These are phyloP conservation scores for Clathrus columnatus DNA, from an alignment of 768 basidiomycete genomes.

Conservation along the genomic window DNA sequence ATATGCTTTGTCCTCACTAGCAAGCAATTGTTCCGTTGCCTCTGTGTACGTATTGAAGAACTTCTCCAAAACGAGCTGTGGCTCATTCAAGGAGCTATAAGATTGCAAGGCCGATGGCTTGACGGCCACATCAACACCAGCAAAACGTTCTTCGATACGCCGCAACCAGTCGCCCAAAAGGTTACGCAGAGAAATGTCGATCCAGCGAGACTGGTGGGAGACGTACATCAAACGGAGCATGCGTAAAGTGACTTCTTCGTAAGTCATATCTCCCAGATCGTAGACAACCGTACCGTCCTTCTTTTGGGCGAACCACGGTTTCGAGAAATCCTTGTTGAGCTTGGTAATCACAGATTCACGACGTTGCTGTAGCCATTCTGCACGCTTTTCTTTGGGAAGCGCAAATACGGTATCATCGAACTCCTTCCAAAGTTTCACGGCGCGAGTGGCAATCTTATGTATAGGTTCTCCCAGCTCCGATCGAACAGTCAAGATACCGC, in stretches of 20 bases:
- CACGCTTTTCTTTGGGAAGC: conserved; percentile 91
- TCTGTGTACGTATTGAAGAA: conserved; percentile 85
- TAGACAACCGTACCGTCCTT: conserved; percentile 78
- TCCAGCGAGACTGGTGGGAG: conserved; percentile 83
- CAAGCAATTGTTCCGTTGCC: conserved; percentile 78
- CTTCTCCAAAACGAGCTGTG: conserved; percentile 59
- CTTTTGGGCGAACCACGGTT: conserved; percentile 97
- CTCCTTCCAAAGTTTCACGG: conserved; percentile 97
- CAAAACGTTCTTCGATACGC: conserved; percentile 91
- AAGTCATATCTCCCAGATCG: conserved; percentile 94
- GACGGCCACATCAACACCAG: conserved; percentile 67
- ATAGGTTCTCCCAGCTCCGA: conserved; percentile 98
- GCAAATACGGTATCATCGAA: conserved; percentile 96
- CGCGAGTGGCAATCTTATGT: conserved; percentile 97
- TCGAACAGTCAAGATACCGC: conserved; percentile 92
- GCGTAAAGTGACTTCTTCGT: conserved; percentile 88
- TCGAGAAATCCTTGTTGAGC: conserved; percentile 91
- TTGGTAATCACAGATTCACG: conserved; percentile 85
- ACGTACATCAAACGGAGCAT: conserved; percentile 96
- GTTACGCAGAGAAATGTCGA: conserved; percentile 86
- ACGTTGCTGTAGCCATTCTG: conserved; percentile 77
- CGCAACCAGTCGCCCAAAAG: conserved; percentile 95
- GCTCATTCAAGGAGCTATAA: conserved; percentile 78
- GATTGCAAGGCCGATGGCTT: conserved; percentile 83
- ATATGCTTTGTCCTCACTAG: conserved; percentile 88